Conservation (phyloP, 495 filamentous ascomycete species). For the Durotheca rogersii region DNA sequence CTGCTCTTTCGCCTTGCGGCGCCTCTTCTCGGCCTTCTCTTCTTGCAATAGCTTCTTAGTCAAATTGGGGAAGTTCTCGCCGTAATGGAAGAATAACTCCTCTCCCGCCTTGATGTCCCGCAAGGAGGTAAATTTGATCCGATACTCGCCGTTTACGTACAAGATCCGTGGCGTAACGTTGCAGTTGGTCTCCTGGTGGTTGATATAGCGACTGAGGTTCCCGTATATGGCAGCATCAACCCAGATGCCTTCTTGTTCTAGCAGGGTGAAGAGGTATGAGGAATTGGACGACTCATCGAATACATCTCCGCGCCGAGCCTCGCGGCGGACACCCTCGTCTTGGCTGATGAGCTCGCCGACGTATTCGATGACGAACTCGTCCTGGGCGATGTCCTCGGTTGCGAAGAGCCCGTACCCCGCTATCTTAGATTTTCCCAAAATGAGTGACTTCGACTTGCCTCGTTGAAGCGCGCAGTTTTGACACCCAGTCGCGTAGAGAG, state of each 20-base stretch:
- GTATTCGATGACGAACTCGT: constrained; percentile 70
- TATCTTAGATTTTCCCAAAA: constrained; percentile 62
- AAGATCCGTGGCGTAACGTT: constrained; percentile 59
- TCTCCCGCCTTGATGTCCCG: constrained; percentile 61
- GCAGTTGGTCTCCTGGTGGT: constrained; percentile 57
- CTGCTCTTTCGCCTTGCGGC: constrained; percentile 36
- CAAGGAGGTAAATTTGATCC: constrained; percentile 66
- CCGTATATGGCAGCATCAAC: constrained; percentile 55
- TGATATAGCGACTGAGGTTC: constrained; percentile 66
- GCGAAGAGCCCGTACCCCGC: constrained; percentile 67
- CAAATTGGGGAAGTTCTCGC: constrained; percentile 53
- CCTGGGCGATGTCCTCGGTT: constrained; percentile 58
- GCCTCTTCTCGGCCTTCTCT: constrained; percentile 42
- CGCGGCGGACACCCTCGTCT: constrained; percentile 59
- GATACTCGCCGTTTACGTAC: constrained; percentile 63
- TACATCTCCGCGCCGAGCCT: constrained; percentile 58
- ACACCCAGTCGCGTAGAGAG: constrained; percentile 52
- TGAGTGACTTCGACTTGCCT: constrained; percentile 56
- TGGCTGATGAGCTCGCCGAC: constrained; percentile 67
- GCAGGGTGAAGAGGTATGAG: constrained; percentile 67
- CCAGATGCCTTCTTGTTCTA: constrained; percentile 54
- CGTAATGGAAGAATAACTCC: constrained; percentile 73
- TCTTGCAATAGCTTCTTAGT: constrained; percentile 51
- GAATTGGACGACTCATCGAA: constrained; percentile 61
- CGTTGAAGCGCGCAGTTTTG: constrained; percentile 64